Conservation (phyloP, 2,329 filamentous ascomycete genomes). For the Colletotrichum brevisporum region DNA sequence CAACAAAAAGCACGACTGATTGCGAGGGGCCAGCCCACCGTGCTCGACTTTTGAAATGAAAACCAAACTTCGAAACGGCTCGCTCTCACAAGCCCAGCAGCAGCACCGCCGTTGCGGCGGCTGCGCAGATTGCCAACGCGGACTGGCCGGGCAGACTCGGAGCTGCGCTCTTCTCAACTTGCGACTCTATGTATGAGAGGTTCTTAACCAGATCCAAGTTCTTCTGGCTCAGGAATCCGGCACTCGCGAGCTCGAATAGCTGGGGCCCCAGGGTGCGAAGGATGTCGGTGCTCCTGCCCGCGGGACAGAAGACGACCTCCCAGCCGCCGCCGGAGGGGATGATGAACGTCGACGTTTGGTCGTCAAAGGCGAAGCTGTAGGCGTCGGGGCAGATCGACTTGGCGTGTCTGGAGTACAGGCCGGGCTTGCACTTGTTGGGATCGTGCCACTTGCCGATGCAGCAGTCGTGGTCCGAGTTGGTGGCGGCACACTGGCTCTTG, state of each 20-base stretch:
- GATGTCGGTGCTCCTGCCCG: slow-evolving; percentile 72
- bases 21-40: slow-evolving; percentile 37
- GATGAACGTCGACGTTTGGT: slow-evolving; percentile 72
- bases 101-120: slow-evolving; percentile 1
- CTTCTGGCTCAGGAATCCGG: slow-evolving; percentile 54
- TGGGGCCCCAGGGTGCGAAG: slow-evolving; percentile 65
- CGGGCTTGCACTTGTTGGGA: slow-evolving; percentile 74
- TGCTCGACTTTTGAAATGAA: slow-evolving; percentile 9
- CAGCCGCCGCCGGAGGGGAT: slow-evolving; percentile 79
- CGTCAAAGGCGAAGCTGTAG: slow-evolving; percentile 81
- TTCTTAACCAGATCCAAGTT: slow-evolving; percentile 41
- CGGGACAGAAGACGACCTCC: slow-evolving; percentile 83
- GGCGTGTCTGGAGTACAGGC: slow-evolving; percentile 76
- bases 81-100: slow-evolving; percentile 14
- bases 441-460: slow-evolving; percentile 79
- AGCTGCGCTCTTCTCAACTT: slow-evolving; percentile 39
- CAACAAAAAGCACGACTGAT: slow-evolving; percentile 21
- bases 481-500: slow-evolving; percentile 81
- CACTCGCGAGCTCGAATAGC: slow-evolving; percentile 61
- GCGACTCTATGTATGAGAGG: slow-evolving; percentile 41
- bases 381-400: slow-evolving; percentile 87
- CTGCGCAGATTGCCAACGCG: slow-evolving; percentile 19
- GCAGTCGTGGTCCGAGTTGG: slow-evolving; percentile 77
- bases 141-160: slow-evolving; percentile 9
- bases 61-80: background rate